Evolutionary conservation across 2,329 filamentous ascomycete species (phyloP).

Genomic region (Albophoma yamanashiensis): DNA sequence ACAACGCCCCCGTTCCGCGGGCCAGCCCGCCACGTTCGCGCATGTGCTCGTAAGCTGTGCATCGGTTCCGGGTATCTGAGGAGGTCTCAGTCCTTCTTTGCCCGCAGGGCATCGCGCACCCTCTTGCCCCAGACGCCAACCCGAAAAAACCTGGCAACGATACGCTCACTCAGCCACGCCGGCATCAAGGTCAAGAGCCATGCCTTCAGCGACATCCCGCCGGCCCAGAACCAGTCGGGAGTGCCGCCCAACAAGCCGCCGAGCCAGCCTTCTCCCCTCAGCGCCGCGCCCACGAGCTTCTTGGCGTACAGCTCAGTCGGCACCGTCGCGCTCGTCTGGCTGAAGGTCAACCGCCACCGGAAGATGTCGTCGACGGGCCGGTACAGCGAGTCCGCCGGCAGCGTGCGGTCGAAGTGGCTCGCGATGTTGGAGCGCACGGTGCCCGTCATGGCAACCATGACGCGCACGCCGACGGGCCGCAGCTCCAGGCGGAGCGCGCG

Average conservation of each 20-base stretch:
- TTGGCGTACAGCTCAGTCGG: neutral
- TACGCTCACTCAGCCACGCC: neutral
- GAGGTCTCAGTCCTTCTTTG: neutral
- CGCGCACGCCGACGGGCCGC: constrained; percentile 41
- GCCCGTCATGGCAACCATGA: constrained; percentile 46
- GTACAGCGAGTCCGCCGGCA: constrained; percentile 38
- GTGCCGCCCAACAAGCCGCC: neutral
- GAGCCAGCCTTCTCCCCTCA: neutral
- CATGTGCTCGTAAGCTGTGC: too few species aligned
- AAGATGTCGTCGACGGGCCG: constrained; percentile 33
- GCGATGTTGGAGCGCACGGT: constrained; percentile 42
- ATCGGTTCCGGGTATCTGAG: neutral
- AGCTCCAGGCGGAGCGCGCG: constrained; percentile 43
- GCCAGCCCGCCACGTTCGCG: too few species aligned
- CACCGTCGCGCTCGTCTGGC: constrained; percentile 31
- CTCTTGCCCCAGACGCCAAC: neutral
- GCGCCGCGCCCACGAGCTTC: neutral
- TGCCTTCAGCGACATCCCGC: neutral
- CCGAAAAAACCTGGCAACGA: neutral
- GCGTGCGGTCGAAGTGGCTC: constrained; percentile 23
- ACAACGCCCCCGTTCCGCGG: too few species aligned
- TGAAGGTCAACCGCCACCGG: constrained; percentile 33
- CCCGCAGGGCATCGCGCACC: neutral
- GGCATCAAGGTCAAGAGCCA: neutral
- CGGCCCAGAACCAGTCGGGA: neutral